Conservation (phyloP, 106 monocot genomes). For the Dactylorhiza incarnata region DNA sequence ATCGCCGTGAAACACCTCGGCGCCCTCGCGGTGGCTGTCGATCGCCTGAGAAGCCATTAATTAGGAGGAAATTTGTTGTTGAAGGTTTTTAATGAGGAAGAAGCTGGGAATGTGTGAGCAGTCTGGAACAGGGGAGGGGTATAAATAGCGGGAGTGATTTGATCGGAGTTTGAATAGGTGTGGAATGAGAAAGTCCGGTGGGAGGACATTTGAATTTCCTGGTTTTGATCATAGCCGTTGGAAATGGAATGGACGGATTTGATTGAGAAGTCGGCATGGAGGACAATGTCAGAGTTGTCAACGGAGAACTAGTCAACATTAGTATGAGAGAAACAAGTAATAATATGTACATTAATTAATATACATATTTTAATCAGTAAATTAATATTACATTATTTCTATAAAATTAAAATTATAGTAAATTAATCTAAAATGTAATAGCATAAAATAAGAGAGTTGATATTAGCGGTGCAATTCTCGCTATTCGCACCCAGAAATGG, state of each 20-base stretch:
- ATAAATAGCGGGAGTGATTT: background rate
- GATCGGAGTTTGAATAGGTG: background rate
- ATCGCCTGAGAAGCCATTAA: conserved; percentile 17
- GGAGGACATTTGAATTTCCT: background rate
- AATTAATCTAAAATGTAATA: too few species aligned
- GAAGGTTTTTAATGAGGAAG: background rate
- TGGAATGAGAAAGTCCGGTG: background rate
- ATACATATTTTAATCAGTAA: too few species aligned
- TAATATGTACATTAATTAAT: too few species aligned
- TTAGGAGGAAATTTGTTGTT: too few species aligned
- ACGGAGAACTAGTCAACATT: background rate
- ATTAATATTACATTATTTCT: too few species aligned
- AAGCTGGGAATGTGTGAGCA: background rate
- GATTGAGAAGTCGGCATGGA: background rate
- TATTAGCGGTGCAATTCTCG: too few species aligned
- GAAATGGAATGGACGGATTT: background rate
- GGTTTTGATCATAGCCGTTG: background rate
- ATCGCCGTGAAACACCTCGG: conserved; percentile 18
- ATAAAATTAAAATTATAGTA: too few species aligned
- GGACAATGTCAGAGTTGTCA: background rate
- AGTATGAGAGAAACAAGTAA: background rate
- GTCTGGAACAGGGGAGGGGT: background rate
- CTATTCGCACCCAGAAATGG: too few species aligned
- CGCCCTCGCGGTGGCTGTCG: conserved; percentile 11
- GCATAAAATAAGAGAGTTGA: too few species aligned